phyloP scores from a whole-genome alignment of 192 early-diverging fungal species.

The Coemansia pectinata region DNA sequence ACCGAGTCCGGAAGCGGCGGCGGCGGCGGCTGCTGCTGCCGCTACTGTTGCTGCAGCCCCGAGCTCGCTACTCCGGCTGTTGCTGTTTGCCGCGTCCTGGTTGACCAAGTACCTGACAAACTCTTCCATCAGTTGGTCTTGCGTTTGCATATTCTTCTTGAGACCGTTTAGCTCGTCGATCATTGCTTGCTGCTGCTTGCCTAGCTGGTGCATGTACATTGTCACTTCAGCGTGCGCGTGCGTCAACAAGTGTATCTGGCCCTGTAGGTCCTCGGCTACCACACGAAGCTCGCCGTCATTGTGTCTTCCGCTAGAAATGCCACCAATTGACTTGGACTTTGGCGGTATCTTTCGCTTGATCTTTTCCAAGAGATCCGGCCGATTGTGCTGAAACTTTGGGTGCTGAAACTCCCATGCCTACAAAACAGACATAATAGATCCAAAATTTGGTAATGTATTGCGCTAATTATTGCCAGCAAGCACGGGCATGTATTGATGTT shows the following conservation, averaged over 20 bases:
- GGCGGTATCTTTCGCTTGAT: conserved; percentile 70
- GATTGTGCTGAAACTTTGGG: conserved; percentile 76
- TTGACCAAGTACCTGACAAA: conserved; percentile 56
- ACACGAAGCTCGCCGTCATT: conserved; percentile 42
- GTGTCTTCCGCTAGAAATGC: conserved; percentile 36
- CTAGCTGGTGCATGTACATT: conserved; percentile 57
- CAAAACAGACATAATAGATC: background rate
- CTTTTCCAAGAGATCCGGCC: conserved; percentile 64
- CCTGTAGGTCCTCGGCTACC: conserved; percentile 50
- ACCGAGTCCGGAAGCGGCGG: conserved; percentile 32
- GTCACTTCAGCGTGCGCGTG: conserved; percentile 56
- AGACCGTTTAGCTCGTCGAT: conserved; percentile 54
- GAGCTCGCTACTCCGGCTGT: conserved; percentile 20
- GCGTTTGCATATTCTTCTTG: conserved; percentile 57
- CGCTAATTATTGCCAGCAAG: background rate
- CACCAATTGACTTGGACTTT: conserved; percentile 52
- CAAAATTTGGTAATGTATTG: background rate
- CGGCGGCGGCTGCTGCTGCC: conserved; percentile 31
- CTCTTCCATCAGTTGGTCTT: conserved; percentile 57
- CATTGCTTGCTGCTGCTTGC: conserved; percentile 55
- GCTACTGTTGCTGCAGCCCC: conserved; percentile 30
- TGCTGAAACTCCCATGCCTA: conserved; percentile 92
- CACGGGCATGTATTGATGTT: too few relatives aligned
- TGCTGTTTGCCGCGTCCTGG: conserved; percentile 40
- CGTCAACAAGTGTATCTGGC: conserved; percentile 52